phyloP scores from a whole-genome alignment of 371 early-diverging fungal genomes.

The Mucor ambiguus region DNA sequence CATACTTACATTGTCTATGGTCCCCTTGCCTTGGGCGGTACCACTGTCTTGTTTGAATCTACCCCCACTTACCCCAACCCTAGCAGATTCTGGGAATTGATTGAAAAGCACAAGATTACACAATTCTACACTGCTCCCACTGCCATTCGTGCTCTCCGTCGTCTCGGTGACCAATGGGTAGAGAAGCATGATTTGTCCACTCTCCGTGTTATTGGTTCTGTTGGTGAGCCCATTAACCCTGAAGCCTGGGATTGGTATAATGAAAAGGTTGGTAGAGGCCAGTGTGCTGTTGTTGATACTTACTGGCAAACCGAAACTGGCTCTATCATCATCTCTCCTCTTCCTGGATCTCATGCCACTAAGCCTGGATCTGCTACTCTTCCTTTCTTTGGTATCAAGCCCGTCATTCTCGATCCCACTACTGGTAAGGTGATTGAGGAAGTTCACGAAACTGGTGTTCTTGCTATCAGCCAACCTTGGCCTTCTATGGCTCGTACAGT shows the following conservation, averaged over 20 bases:
- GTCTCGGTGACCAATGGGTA: slow-evolving; percentile 82
- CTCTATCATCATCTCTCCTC: slow-evolving; percentile 87
- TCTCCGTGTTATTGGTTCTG: slow-evolving; percentile 91
- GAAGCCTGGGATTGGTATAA: slow-evolving; percentile 98
- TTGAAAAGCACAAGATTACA: slow-evolving; percentile 88
- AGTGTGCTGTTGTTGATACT: slow-evolving; percentile 93
- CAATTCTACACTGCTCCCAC: slow-evolving; percentile 99
- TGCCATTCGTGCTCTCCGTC: slow-evolving; percentile 91
- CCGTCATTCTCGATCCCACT: slow-evolving; percentile 81
- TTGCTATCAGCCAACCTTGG: slow-evolving; percentile 88
- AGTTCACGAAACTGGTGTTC: slow-evolving; percentile 85
- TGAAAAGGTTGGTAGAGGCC: slow-evolving; percentile 80
- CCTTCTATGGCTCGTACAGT: slow-evolving; percentile 96
- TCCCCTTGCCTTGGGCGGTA: slow-evolving; percentile 86
- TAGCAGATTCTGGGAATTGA: slow-evolving; percentile 79
- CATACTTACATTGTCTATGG: slow-evolving; percentile 91
- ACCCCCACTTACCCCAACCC: slow-evolving; percentile 85
- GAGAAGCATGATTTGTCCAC: slow-evolving; percentile 71
- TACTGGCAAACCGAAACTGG: slow-evolving; percentile 98
- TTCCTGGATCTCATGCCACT: slow-evolving; percentile 81
- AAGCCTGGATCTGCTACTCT: slow-evolving; percentile 96
- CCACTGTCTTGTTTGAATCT: slow-evolving; percentile 95
- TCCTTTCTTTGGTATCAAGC: slow-evolving; percentile 96
- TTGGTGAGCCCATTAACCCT: slow-evolving; percentile 98
- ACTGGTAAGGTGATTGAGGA: slow-evolving; percentile 75